Conservation (phyloP, 2,329 filamentous ascomycete genomes). For the Diplodia seriata region DNA sequence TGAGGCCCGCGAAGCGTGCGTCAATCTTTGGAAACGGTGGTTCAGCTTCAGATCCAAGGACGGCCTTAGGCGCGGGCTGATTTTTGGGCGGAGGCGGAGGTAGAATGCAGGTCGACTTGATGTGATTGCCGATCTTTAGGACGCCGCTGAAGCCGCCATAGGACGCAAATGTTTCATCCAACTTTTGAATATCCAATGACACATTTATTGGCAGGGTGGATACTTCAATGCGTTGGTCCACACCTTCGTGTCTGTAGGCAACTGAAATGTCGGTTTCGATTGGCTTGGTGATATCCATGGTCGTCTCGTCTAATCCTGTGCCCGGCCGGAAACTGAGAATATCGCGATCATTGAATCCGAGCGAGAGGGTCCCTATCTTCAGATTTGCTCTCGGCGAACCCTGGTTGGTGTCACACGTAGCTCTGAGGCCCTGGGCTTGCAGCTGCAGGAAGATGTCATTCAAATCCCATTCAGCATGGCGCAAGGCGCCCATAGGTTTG, state of each 20-base stretch:
- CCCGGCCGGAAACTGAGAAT: slow-evolving; percentile 61
- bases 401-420: not conserved
- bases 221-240: slow-evolving; percentile 38
- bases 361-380: slow-evolving; percentile 48
- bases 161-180: slow-evolving; percentile 87
- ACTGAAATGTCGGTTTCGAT: slow-evolving; percentile 45
- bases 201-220: slow-evolving; percentile 76
- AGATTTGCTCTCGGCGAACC: not conserved
- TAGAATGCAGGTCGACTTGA: slow-evolving; percentile 72
- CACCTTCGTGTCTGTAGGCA: slow-evolving; percentile 33
- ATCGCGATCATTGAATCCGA: slow-evolving; percentile 58
- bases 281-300: slow-evolving; percentile 48
- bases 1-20: slow-evolving; percentile 75
- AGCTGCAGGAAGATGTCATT: slow-evolving; percentile 16
- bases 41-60: slow-evolving; percentile 35
- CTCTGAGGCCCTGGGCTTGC: not conserved
- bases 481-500: slow-evolving; percentile 11
- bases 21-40: slow-evolving; percentile 68
- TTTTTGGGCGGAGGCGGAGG: slow-evolving; percentile 46
- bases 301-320: slow-evolving; percentile 52
- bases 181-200: slow-evolving; percentile 75
- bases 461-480: slow-evolving; percentile 15
- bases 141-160: slow-evolving; percentile 93
- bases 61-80: slow-evolving; percentile 34
- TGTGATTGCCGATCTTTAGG: slow-evolving; percentile 84